phyloP scores from a whole-genome alignment of 192 early-diverging fungal genomes.

The Podila horticola region DNA sequence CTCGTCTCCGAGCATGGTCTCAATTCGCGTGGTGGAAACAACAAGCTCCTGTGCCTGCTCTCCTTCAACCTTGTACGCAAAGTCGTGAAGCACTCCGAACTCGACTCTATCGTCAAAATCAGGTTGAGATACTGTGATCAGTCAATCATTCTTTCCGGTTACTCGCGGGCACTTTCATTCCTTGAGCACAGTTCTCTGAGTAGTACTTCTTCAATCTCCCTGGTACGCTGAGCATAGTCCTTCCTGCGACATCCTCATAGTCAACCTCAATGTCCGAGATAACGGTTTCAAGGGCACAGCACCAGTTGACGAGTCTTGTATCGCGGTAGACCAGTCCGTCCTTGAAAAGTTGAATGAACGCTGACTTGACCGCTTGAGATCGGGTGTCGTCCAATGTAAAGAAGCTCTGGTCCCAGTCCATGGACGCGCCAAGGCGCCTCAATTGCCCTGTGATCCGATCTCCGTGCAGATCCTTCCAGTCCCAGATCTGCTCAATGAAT shows the following conservation, averaged over 20 bases:
- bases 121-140: not conserved
- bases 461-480: constrained; percentile 86
- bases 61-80: constrained; percentile 88
- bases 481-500: constrained; percentile 88
- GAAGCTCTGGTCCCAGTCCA: constrained; percentile 86
- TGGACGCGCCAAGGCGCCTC: constrained; percentile 81
- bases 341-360: constrained; percentile 89
- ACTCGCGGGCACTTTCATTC: too few relatives aligned
- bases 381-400: constrained; percentile 93
- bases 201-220: constrained; percentile 74
- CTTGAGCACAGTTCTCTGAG: not conserved
- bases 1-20: constrained; percentile 98
- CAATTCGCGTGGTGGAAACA: constrained; percentile 97
- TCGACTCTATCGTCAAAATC: constrained; percentile 79
- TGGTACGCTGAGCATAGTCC: constrained; percentile 77
- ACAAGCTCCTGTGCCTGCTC: constrained; percentile 70
- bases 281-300: constrained; percentile 91
- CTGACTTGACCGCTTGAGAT: constrained; percentile 83
- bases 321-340: constrained; percentile 93
- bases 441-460: constrained; percentile 87
- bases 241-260: constrained; percentile 78
- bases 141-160: not conserved
- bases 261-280: constrained; percentile 98
- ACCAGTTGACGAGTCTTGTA: constrained; percentile 96
- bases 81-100: constrained; percentile 92